Base-by-base conservation (phyloP, 805 yeast genomes). In the Candida insectalens region DNA sequence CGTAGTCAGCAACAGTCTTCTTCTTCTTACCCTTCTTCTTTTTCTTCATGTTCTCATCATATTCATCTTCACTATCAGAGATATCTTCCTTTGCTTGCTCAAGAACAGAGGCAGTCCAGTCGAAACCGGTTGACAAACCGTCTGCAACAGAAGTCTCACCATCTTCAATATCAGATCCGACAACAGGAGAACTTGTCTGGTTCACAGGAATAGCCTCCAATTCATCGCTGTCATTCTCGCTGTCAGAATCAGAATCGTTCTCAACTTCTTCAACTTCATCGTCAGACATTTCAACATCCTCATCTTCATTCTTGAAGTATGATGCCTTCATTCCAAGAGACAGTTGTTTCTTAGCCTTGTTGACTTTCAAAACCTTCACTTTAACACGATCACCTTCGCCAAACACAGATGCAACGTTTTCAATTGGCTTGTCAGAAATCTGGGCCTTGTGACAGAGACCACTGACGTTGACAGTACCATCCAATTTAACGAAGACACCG, bases 291-390 rank as follows among this genome's bases (percentile, higher is more conserved):
- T 25, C 28, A 10, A 35, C 37, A 19, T 45, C 50, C 18, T 52
- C 59, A n/a, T 39, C 47, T 23, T 50, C 62, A 12, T 45, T 56
- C 6, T 43, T 36, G 55, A 89, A 92, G 58, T 80, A 85, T 3
- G 95, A 83, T 3, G 96, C 96, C 63, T 87, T 89, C 88, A 89
- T 78, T 42, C 97, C 96, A 40, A 89, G 68, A 1, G 95, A 77
- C 15, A 89, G 51, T 51, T 82, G 88, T 40, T 77, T 78, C 65
- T 81, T 85, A 8, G 64, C 74, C 2, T 45, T 36, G 47, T 82
- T 77, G 21, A 79, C 63, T 20, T 65, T 69, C 45, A 88, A 63
- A 25, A 89, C 67, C 60, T 80, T 81, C 23, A 84, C 94, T 60
- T 84, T 84, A 29, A 89, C 96, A 41, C 80, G 69, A 52, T 89